Evolutionary conservation across 2,329 filamentous ascomycete genomes (phyloP).

Genomic region (Colletotrichum sp.): DNA sequence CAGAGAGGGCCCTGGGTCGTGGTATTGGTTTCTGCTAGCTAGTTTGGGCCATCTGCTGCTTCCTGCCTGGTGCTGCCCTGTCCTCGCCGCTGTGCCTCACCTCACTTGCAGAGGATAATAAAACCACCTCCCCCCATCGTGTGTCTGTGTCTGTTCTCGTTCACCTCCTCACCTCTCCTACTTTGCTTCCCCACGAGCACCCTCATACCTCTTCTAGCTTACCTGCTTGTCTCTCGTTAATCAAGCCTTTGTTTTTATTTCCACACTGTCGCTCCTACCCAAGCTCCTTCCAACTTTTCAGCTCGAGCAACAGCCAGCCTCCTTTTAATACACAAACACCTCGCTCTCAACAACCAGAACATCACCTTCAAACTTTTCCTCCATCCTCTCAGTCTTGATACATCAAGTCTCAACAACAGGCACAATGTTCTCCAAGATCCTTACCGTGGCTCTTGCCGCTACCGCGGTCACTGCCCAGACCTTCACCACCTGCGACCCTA

Average conservation of each 20-base stretch:
- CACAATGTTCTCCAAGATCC: slow-evolving; percentile 38
- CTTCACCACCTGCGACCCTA: slow-evolving; percentile 59
- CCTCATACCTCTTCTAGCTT: slow-evolving; percentile 3
- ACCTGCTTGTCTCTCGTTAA: slow-evolving; percentile 21
- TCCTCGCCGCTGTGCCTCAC: slow-evolving; percentile 9
- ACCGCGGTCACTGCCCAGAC: slow-evolving; percentile 60
- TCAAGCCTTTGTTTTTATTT: slow-evolving; percentile 14
- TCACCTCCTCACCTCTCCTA: slow-evolving; percentile 7
- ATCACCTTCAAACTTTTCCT: neutral
- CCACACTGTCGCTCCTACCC: slow-evolving; percentile 11
- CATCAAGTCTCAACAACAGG: neutral
- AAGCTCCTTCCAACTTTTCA: slow-evolving; percentile 1
- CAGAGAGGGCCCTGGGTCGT: neutral
- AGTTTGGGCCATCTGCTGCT: neutral
- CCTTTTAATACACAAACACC: slow-evolving; percentile 3
- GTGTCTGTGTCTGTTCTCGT: neutral
- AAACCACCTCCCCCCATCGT: slow-evolving; percentile 15
- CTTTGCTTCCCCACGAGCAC: slow-evolving; percentile 7
- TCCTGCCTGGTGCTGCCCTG: neutral
- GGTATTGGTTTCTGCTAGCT: neutral
- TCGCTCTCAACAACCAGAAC: neutral
- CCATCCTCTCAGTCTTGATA: neutral
- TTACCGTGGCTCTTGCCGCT: slow-evolving; percentile 55
- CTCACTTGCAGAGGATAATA: slow-evolving; percentile 7
- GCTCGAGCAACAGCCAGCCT: neutral